phyloP scores from a whole-genome alignment of 2,329 filamentous ascomycete genomes.

The Phyllosticta capitalensis region DNA sequence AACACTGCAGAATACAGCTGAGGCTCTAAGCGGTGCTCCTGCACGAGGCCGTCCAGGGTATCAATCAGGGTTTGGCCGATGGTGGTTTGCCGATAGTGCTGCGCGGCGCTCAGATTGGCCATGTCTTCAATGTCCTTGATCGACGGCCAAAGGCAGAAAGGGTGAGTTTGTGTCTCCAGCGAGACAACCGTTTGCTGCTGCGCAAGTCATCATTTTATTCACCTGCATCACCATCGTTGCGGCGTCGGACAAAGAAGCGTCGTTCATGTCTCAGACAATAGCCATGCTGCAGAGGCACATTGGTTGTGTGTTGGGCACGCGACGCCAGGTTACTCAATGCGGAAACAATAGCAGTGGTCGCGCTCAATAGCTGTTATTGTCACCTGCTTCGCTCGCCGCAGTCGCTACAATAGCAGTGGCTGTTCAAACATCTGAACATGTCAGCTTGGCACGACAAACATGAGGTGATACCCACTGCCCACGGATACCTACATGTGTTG shows the following conservation, averaged over 20 bases:
- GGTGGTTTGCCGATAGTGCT: slow-evolving; percentile 7
- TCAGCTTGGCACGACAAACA: neutral
- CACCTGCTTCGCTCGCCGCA: neutral
- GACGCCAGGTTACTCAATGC: neutral
- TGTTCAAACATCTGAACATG: neutral
- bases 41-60: slow-evolving; percentile 1
- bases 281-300: neutral
- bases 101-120: neutral
- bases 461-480: neutral
- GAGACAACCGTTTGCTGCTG: neutral
- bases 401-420: neutral
- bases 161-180: neutral
- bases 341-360: neutral
- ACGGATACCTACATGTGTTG: neutral
- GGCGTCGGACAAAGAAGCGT: neutral
- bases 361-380: neutral
- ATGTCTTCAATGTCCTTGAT: neutral
- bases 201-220: neutral
- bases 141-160: neutral
- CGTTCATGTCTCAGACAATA: neutral
- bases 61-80: slow-evolving; percentile 6
- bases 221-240: neutral
- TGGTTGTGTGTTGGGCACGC: neutral
- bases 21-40: neutral
- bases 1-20: slow-evolving; percentile 1